Evolutionary conservation across 306 rosid genomes (phyloP), one percentile per base, ranked within the genome.

Genomic region (Trifolium subterraneum): DNA sequence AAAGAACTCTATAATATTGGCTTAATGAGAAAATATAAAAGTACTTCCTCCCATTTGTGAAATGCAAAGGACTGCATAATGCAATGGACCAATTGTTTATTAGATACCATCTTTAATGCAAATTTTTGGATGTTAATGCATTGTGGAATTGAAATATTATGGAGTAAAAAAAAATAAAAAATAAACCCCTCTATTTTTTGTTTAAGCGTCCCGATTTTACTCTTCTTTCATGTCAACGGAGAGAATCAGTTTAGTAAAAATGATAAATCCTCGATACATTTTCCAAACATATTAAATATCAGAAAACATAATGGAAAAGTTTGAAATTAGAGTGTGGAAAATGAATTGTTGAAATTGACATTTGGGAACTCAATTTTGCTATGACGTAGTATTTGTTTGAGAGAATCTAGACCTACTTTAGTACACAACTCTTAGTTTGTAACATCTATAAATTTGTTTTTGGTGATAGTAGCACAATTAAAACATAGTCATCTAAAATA

Each of bases 321-420:
- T 45, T 58, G 52, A 72, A 68, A 65, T 73, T 78, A 80, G 85
- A 79, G 74, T 77, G 84, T 82, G 84, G 81, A 88, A 86, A 79
- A 27, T 68, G 74, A 75, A 52, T 47, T 29, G 59, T 61, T 78
- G 83, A 79, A 58, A 64, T 70, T 83, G 86, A 79, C 77, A 55
- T 19, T 52, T 58, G 33, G 27, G 81, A 85, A 64, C 75, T 68
- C 54, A 47, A 27, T 65, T 41, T 75, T 33, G 36, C 31, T 16
- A 14, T 38, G 72, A 50, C 41, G 11, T 68, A 33, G 11, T 68
- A 33, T 58, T 72, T 33, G 42, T 55, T 77, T 76, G 62, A 47
- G 63, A 82, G 76, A 68, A 55, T 71, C 25, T 23, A 71, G 36
- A 25, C 15, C 23, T 33, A 41, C 7, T 61, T 83, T 35, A 54